Evolutionary conservation across 2,329 filamentous ascomycete genomes (phyloP), one percentile per base, ranked within the genome.

Genomic region (Plenodomus tracheiphilus): DNA sequence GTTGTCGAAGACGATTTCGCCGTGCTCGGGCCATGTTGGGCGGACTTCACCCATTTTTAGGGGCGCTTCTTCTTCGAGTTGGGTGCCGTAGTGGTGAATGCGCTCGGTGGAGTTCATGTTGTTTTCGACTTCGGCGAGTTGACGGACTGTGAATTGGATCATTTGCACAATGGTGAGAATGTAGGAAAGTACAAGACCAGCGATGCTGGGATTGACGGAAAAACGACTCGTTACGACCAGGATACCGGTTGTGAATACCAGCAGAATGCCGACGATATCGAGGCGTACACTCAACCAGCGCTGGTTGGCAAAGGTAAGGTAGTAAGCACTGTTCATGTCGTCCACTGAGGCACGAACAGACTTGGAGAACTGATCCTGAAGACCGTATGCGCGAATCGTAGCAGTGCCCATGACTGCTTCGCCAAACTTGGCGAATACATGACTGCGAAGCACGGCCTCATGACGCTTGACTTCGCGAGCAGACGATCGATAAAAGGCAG

Each of bases 81-180:
- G 75, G 1, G 84, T 90, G 46, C 90, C 92, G 69, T 97, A 97
- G 76, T 96, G 91, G 69, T 91, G 85, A 28, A 97, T 79, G 41
- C 94, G 87, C 74, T 97, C 93, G 0, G 95, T 94, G 0, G 92
- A 87, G 70, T 97, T 97, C 93, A 97, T 97, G 67, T 92, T 91
- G 74, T 97, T 97, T 73, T 97, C 93, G 8, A 97, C 91, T 72
- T 97, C 93, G 20, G 93, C 93, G 7, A 97, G 80, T 73, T 97
- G 93, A 16, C 94, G 85, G 16, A 97, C 90, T 0, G 91, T 93
- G 72, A 97, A 97, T 68, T 97, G 93, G 57, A 97, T 87, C 88
- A 97, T 91, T 71, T 95, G 90, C 16, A 96, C 91, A 64, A 97
- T 96, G 13, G 87, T 83, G 16, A 99, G 81, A 66, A 97, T 96